These are phyloP conservation scores for Discostella stelligeroides DNA, from an alignment of 108 stramenopile species.

Conservation along the genomic window DNA sequence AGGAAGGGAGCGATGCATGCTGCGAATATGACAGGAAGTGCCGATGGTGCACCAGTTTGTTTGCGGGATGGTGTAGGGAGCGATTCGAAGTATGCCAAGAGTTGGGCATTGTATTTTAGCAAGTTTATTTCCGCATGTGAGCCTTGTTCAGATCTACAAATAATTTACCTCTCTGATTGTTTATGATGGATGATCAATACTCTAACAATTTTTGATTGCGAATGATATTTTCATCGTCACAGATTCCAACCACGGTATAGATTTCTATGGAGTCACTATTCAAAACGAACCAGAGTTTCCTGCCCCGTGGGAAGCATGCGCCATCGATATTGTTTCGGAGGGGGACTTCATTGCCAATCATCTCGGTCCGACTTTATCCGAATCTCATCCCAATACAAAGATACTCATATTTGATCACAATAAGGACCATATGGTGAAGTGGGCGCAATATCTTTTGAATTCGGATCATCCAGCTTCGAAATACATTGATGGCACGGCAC, in stretches of 20 bases:
- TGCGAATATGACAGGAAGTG: constrained; percentile 69
- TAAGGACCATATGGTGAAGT: constrained; percentile 89
- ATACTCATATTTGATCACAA: constrained; percentile 96
- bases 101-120: constrained; percentile 85
- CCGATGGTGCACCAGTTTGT: constrained; percentile 65
- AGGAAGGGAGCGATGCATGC: constrained; percentile 41
- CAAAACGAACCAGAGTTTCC: constrained; percentile 97
- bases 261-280: constrained; percentile 75
- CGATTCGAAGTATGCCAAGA: constrained; percentile 70
- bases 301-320: constrained; percentile 98
- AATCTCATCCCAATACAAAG: constrained; percentile 84
- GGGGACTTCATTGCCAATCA: constrained; percentile 87
- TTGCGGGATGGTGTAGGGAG: constrained; percentile 74
- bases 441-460: constrained; percentile 64
- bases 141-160: not conserved
- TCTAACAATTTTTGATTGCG: not conserved
- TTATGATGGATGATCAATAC: not conserved
- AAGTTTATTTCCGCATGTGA: constrained; percentile 82
- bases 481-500: constrained; percentile 90
- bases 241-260: constrained; percentile 64
- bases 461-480: constrained; percentile 51
- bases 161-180: not conserved
- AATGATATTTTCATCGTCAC: not conserved
- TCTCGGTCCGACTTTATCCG: constrained; percentile 78
- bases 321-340: constrained; percentile 70